A percentile compares a stretch with the other conserved stretches of the same genome.
Conservation (phyloP, 1,139 yeast genomes). For the Pichia sp. region DNA sequence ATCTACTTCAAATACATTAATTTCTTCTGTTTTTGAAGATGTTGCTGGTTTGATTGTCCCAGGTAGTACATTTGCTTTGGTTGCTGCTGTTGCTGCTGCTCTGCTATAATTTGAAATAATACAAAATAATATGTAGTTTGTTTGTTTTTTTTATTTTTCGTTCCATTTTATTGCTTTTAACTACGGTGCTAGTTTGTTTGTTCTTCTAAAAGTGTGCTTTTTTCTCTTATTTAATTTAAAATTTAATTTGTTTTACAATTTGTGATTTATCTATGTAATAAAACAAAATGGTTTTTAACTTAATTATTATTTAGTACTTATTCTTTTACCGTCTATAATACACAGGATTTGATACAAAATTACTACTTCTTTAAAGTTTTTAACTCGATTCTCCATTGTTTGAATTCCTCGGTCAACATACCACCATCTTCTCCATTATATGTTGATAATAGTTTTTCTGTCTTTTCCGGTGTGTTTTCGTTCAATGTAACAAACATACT, state of each 20-base stretch:
- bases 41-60: neutral
- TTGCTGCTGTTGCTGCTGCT: conserved; percentile 1
- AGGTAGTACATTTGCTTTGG: conserved; percentile 1
- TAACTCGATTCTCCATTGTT: conserved; percentile 47
- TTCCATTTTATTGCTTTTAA: neutral
- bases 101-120: neutral
- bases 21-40: neutral
- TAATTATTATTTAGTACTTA: too few relatives aligned
- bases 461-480: conserved; percentile 24
- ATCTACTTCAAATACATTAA: neutral
- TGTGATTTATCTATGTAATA: too few relatives aligned
- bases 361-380: neutral
- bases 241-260: neutral
- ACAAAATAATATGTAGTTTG: too few relatives aligned
- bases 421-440: conserved; percentile 29
- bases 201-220: too few relatives aligned
- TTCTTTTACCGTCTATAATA: neutral
- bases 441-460: conserved; percentile 24
- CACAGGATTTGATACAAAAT: neutral
- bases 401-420: conserved; percentile 50
- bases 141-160: neutral
- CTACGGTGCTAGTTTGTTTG: neutral
- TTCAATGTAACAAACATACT: conserved; percentile 34
- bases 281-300: too few relatives aligned
- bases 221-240: too few relatives aligned